Base-by-base conservation (phyloP, 495 filamentous ascomycete genomes). In the Pyronema omphalodes region DNA sequence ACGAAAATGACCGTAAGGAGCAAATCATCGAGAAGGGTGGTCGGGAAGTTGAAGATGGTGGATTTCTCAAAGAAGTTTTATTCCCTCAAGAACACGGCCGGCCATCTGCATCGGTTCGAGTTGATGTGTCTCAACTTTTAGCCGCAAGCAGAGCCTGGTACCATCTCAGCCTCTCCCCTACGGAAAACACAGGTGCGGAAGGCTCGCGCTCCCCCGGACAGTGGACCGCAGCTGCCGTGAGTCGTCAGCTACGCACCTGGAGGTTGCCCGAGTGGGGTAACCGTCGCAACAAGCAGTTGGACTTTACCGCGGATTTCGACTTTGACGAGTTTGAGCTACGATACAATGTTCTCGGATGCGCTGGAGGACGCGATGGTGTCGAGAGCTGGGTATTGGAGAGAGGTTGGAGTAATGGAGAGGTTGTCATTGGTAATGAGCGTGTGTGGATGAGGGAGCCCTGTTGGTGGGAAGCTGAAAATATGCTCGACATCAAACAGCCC, bases 401-500 rank as follows among this genome's bases (percentile, higher is more conserved):
- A 43, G 93, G 91, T 1, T 98, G 91, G 91, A 94, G 86, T 67
- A 96, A 98, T 61, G 91, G 91, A 29, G 93, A 96, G 64, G 89
- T 95, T 2, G 77, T 93, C 17, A 73, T 98, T 41, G 91, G 91
- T 52, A 76, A 79, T 37, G 84, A 94, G 66, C 80, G 91, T 5
- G 81, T 98, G 37, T 98, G 91, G 91, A 88, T 95, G 73, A 75
- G 91, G 41, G 91, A 98, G 65, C 77, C 71, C 47, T 80, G 87
- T 8, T 98, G 91, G 91, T 94, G 91, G 88, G 93, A 96, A 67
- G 88, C 88, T 9, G 91, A 98, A 68, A 84, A 78, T 55, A 94
- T 94, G 84, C 79, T 96, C 29, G 91, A 98, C 64, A 68, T 95
- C 54, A 93, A 93, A 67, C 63, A 65, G 23, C 80, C 84, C 0